A percentile compares a stretch with the other conserved stretches of the same genome.
phyloP scores from a whole-genome alignment of 805 yeast genomes.

The Candida suzukii region DNA sequence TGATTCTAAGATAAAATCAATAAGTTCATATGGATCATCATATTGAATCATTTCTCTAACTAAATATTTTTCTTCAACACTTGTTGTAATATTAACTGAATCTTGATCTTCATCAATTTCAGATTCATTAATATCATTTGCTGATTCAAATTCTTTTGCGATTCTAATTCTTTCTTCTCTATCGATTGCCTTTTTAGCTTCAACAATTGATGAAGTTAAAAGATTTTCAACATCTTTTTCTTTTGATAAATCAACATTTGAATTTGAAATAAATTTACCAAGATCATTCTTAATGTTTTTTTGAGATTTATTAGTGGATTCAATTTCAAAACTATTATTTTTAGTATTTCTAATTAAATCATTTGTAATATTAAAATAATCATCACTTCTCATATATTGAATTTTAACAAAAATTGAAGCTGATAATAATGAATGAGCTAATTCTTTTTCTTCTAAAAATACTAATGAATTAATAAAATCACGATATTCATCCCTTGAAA shows the following conservation, averaged over 20 bases:
- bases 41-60: slow-evolving; percentile 7
- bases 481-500: not conserved
- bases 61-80: not conserved
- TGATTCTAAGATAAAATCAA: slow-evolving; percentile 11
- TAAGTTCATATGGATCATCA: slow-evolving; percentile 16
- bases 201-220: not conserved
- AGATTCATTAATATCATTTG: not conserved
- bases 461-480: not conserved
- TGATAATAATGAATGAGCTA: not conserved
- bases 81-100: not conserved
- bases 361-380: slow-evolving; percentile 5
- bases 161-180: too few species aligned
- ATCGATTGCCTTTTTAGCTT: not conserved
- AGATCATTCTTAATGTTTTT: too few species aligned
- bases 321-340: not conserved
- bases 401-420: not conserved
- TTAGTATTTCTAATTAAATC: not conserved
- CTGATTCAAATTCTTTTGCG: not conserved
- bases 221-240: not conserved
- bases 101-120: not conserved
- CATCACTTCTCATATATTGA: not conserved
- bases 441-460: not conserved
- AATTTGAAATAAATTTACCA: not conserved
- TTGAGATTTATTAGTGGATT: too few species aligned
- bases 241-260: not conserved